Base-by-base conservation (phyloP, 768 basidiomycete species). In the Rhodocollybia butyracea region DNA sequence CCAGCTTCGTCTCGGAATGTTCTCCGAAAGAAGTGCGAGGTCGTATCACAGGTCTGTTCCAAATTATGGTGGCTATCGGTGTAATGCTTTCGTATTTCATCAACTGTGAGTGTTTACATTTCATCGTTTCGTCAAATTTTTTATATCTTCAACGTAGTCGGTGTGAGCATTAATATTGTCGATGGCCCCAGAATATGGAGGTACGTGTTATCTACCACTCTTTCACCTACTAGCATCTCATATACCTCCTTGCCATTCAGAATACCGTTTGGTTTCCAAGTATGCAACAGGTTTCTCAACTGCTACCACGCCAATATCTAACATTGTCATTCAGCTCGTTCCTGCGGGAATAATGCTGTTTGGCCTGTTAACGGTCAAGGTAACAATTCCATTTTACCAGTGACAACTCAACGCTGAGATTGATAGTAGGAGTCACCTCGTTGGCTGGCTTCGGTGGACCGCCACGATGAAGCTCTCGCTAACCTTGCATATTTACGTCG, bases 1-100 rank as follows among this genome's bases (percentile, higher is more conserved):
- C 92, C 5, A 85, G 90, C 0, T 95, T 83, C 64, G 91, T 94
- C 21, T 86, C 89, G 10, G 94, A 95, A 68, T 92, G 91, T 67
- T 79, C 86, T 2, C 94, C 94, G 5, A 94, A 93, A 66, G 78
- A 90, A 21, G 88, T 92, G 5, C 86, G 93, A 58, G 92, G 91
- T 5, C 79, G 89, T 46, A 90, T 94, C 60, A 92, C 89, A 0
- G 91, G 91, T 41, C 64, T 89, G 30, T 93, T 93, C 78, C 92
- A 94, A 67, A 83, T 94, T 68, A 86, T 91, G 82, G 91, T 81
- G 34, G 26, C 70, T 48, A 46, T 83, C 47, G 92, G 45, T n/a
- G 13, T 27, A 13, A 24, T 41, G n/a, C 34, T 10, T 11, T 89
- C 86, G 0, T 91, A 91, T 68, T 91, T 89, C 67, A 76, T 90